Conservation (phyloP, 2,329 filamentous ascomycete species). For the Clathrospora elynae region DNA sequence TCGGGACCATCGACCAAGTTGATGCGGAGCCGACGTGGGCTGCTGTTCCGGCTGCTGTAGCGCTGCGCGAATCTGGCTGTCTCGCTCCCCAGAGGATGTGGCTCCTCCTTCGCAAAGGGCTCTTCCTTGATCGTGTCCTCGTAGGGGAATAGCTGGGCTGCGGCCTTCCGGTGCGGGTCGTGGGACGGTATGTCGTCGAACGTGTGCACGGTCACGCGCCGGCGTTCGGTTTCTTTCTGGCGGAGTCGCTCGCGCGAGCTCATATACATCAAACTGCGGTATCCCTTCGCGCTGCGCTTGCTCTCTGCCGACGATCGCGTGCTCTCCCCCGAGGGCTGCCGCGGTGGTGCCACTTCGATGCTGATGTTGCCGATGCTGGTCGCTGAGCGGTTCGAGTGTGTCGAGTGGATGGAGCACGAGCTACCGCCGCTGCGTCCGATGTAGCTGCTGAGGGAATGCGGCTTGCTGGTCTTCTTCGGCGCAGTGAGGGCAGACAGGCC, state of each 20-base stretch:
- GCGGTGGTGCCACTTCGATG: slow-evolving; percentile 42
- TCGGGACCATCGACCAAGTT: slow-evolving; percentile 31
- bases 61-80: slow-evolving; percentile 37
- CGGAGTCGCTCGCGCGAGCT: slow-evolving; percentile 70
- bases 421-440: slow-evolving; percentile 53
- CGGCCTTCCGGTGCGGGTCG: slow-evolving; percentile 29
- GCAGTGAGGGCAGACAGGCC: slow-evolving; percentile 75
- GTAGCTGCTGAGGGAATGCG: slow-evolving; percentile 62
- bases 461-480: slow-evolving; percentile 51
- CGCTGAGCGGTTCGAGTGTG: slow-evolving; percentile 41
- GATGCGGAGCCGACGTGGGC: slow-evolving; percentile 37
- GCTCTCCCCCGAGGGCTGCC: slow-evolving; percentile 38
- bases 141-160: slow-evolving; percentile 36
- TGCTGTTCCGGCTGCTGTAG: slow-evolving; percentile 40
- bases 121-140: slow-evolving; percentile 49
- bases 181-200: slow-evolving; percentile 47
- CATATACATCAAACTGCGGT: slow-evolving; percentile 72
- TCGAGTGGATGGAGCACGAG: slow-evolving; percentile 45
- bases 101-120: slow-evolving; percentile 27
- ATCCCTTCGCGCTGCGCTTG: slow-evolving; percentile 42
- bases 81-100: slow-evolving; percentile 25
- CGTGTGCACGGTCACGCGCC: slow-evolving; percentile 55
- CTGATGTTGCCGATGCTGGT: slow-evolving; percentile 51
- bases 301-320: slow-evolving; percentile 43
- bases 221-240: slow-evolving; percentile 67